Conservation (phyloP, 2,329 filamentous ascomycete genomes). For the Aureobasidium lini region DNA sequence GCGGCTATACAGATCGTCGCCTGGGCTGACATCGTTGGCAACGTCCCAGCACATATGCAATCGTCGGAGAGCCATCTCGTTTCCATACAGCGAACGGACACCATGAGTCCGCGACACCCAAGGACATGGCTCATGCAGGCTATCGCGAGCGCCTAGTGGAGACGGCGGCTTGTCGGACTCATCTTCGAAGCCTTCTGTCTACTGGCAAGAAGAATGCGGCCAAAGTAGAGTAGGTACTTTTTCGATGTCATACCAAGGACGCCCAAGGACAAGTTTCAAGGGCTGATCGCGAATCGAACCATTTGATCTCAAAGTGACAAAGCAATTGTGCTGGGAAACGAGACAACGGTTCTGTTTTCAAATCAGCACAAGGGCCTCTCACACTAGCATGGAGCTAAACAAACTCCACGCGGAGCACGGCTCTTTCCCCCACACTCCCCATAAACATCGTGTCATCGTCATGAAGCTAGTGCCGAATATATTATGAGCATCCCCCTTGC, state of each 20-base stretch:
- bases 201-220: not conserved
- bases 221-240: not conserved
- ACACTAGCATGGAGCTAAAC: not conserved
- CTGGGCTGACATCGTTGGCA: constrained; percentile 9
- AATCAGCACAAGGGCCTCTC: not conserved
- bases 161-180: constrained; percentile 6
- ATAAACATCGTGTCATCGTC: not conserved
- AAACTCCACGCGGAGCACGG: constrained; percentile 4
- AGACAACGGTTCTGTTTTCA: constrained; percentile 1
- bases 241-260: not conserved
- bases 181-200: not conserved
- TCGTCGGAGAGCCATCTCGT: not conserved
- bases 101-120: not conserved
- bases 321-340: constrained; percentile 9
- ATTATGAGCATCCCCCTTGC: constrained; percentile 8
- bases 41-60: constrained; percentile 13
- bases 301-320: not conserved
- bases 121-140: constrained; percentile 10
- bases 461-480: not conserved
- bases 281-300: not conserved
- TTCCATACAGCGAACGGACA: not conserved
- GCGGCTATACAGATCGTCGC: not conserved
- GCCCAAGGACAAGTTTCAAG: not conserved
- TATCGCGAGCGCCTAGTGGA: not conserved
- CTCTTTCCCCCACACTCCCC: not conserved